Conservation (phyloP, 306 rosid species). For the Carpinus viminea region DNA sequence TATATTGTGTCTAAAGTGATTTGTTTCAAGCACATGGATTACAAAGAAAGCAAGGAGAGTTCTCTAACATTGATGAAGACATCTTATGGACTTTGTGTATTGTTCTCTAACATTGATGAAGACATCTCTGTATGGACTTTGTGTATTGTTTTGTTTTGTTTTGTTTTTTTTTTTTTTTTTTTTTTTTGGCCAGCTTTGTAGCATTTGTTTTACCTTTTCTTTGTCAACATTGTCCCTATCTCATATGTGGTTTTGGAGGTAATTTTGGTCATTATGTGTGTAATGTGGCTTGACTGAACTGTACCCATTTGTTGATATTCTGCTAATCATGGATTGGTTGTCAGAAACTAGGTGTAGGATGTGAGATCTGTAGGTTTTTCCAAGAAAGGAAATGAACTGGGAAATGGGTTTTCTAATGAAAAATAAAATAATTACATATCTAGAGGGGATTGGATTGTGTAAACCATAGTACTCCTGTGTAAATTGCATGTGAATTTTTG, state of each 20-base stretch:
- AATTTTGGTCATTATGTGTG: slow-evolving; percentile 15
- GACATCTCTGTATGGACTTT: too few relatives aligned
- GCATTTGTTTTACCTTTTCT: background rate
- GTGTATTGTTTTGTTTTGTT: background rate
- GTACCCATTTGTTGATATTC: slow-evolving; percentile 15
- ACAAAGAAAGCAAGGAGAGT: slow-evolving; percentile 92
- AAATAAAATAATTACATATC: slow-evolving; percentile 1
- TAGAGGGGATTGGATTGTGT: too few relatives aligned
- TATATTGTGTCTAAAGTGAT: too few relatives aligned
- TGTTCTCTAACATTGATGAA: too few relatives aligned
- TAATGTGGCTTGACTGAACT: slow-evolving; percentile 38
- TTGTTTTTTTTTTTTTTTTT: too few relatives aligned
- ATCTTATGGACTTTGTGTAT: slow-evolving; percentile 34
- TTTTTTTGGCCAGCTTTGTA: too few relatives aligned
- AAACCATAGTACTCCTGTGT: too few relatives aligned
- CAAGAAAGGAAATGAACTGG: background rate
- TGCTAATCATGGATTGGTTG: slow-evolving; percentile 20
- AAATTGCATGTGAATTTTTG: too few relatives aligned
- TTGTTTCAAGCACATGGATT: slow-evolving; percentile 46
- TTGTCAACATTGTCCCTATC: background rate
- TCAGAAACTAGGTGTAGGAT: slow-evolving; percentile 14
- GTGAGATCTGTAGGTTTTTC: slow-evolving; percentile 45
- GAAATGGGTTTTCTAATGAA: slow-evolving; percentile 6
- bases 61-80: slow-evolving; percentile 75
- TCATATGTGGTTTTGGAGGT: slow-evolving; percentile 3